phyloP scores from a whole-genome alignment of 2,329 filamentous ascomycete species.

The Sarocladium kiliense region DNA sequence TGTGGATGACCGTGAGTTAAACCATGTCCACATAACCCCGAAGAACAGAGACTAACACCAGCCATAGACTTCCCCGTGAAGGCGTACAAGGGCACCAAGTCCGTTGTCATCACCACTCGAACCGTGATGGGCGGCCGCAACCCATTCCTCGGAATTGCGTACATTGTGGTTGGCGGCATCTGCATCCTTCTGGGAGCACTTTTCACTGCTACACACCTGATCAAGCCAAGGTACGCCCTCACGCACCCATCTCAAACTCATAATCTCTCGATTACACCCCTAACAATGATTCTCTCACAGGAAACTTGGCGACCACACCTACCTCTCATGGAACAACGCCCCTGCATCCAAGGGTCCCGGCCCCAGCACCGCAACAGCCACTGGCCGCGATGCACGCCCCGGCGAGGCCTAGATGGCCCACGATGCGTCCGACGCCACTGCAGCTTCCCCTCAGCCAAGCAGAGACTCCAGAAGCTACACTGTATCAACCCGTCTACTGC shows the following conservation, averaged over 20 bases:
- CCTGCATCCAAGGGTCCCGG: constrained; percentile 37
- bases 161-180: constrained; percentile 87
- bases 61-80: constrained; percentile 70
- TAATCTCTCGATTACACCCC: constrained; percentile 7
- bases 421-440: constrained; percentile 18
- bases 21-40: neutral
- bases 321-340: constrained; percentile 85
- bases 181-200: constrained; percentile 84
- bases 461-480: neutral
- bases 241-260: no score
- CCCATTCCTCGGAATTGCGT: constrained; percentile 92
- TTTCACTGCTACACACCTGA: constrained; percentile 85
- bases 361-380: constrained; percentile 39
- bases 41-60: constrained; percentile 10
- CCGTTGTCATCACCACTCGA: constrained; percentile 80
- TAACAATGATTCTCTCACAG: constrained; percentile 36
- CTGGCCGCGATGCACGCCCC: constrained; percentile 51
- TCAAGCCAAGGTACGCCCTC: constrained; percentile 72
- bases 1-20: constrained; percentile 67
- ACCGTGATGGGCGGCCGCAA: constrained; percentile 95
- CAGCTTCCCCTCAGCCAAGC: constrained; percentile 11
- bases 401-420: constrained; percentile 34
- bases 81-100: constrained; percentile 81
- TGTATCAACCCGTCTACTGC: neutral
- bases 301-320: constrained; percentile 97